Percentiles rank a stretch among this genome's conserved stretches.
Conservation (phyloP, 345 rosid genomes). For the Noccaea caerulescens region DNA sequence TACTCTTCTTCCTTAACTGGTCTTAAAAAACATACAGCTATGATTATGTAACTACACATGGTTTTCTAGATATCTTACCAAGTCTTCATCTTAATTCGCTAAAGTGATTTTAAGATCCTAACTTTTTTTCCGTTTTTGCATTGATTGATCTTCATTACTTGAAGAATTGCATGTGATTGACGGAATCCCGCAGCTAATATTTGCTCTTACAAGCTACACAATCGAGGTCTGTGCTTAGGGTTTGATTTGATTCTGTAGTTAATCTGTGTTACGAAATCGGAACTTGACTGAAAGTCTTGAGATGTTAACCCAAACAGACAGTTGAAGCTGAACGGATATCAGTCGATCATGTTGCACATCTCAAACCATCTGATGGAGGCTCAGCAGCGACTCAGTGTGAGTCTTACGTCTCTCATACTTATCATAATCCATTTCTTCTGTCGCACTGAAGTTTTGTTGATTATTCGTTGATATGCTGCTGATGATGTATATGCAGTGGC, state of each 20-base stretch:
- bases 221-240: constrained; percentile 65
- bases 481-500: constrained; percentile 64
- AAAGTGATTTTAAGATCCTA: constrained; percentile 11
- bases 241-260: neutral
- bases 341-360: constrained; percentile 99
- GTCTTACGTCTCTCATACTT: constrained; percentile 16
- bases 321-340: constrained; percentile 98
- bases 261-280: neutral
- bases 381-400: constrained; percentile 95
- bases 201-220: constrained; percentile 86
- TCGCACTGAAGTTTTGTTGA: neutral
- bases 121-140: neutral
- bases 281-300: neutral
- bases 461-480: neutral
- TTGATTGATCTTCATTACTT: constrained; percentile 33
- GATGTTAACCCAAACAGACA: constrained; percentile 58
- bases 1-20: neutral
- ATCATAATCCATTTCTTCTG: constrained; percentile 32
- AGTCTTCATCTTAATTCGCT: neutral
- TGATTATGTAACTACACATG: neutral
- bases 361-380: constrained; percentile 95
- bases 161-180: constrained; percentile 94
- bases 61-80: neutral
- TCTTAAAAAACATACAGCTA: neutral
- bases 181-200: constrained; percentile 91